These are phyloP conservation scores for Cercospora sp. DNA, from an alignment of 2,329 filamentous ascomycete species.

Conservation along the genomic window DNA sequence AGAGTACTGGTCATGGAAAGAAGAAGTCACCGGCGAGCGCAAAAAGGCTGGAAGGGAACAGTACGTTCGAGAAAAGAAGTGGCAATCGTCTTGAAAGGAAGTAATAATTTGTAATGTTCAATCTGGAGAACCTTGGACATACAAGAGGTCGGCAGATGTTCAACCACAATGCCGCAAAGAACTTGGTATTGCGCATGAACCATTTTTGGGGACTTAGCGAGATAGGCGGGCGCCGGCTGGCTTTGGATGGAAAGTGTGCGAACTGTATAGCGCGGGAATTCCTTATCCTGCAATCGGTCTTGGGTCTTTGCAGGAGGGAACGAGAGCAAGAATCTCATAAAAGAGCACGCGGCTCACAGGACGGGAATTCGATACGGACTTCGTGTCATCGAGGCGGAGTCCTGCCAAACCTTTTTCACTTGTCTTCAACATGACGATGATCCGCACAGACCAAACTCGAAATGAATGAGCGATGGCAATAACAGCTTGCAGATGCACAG, in stretches of 20 bases:
- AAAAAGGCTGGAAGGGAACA: constrained; percentile 57
- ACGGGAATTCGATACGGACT: not conserved
- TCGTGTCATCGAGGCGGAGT: not conserved
- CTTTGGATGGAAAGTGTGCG: not conserved
- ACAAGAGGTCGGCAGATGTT: constrained; percentile 14
- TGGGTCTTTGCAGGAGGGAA: not conserved
- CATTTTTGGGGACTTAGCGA: not conserved
- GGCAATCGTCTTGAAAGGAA: constrained; percentile 48
- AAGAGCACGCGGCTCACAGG: not conserved
- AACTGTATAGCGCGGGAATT: not conserved
- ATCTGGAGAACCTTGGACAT: not conserved
- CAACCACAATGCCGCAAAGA: constrained; percentile 19
- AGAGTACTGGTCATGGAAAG: constrained; percentile 93
- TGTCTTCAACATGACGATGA: not conserved
- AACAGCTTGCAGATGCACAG: not conserved
- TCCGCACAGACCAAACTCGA: not conserved
- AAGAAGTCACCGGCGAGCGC: constrained; percentile 66
- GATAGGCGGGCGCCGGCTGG: not conserved
- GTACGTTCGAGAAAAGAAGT: constrained; percentile 75
- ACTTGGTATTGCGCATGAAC: not conserved
- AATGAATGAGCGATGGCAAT: not conserved
- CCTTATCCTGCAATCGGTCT: not conserved
- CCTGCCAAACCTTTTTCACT: not conserved
- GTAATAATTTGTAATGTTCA: not conserved
- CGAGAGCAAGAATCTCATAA: not conserved